phyloP scores from a whole-genome alignment of 2,329 filamentous ascomycete species.

The Capronia americana region DNA sequence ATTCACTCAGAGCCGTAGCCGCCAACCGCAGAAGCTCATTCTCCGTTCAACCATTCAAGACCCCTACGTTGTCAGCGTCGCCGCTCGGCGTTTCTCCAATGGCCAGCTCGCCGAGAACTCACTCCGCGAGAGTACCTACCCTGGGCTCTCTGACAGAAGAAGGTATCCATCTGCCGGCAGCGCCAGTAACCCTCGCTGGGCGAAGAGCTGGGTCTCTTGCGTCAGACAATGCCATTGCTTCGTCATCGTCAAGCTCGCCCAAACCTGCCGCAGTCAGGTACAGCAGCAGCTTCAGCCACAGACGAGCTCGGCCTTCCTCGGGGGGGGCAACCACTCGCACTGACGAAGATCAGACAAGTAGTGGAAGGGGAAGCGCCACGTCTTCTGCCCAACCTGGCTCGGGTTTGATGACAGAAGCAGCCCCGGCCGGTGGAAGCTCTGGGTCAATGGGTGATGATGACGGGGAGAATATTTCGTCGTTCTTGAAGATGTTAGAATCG shows the following conservation, averaged over 20 bases:
- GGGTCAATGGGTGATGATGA: constrained; percentile 79
- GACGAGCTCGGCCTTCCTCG: constrained; percentile 77
- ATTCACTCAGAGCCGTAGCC: constrained; percentile 54
- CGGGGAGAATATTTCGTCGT: constrained; percentile 85
- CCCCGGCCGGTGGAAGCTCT: constrained; percentile 66
- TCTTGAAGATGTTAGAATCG: constrained; percentile 84
- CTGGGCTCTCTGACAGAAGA: constrained; percentile 50
- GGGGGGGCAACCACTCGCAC: constrained; percentile 66
- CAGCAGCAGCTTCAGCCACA: constrained; percentile 92
- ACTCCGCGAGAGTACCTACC: constrained; percentile 49
- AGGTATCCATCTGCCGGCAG: constrained; percentile 48
- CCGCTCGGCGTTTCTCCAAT: constrained; percentile 63
- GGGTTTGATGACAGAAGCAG: constrained; percentile 71
- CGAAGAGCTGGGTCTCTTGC: constrained; percentile 58
- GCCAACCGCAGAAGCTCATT: constrained; percentile 76
- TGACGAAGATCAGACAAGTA: constrained; percentile 62
- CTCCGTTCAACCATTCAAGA: constrained; percentile 95
- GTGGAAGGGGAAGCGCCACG: constrained; percentile 60
- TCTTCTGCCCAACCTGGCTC: constrained; percentile 74
- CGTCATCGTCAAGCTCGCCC: constrained; percentile 76
- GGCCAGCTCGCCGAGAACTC: constrained; percentile 61
- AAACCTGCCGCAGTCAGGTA: constrained; percentile 80
- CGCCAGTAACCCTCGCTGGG: constrained; percentile 45
- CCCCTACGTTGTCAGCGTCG: constrained; percentile 89
- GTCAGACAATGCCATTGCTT: constrained; percentile 67